These are phyloP conservation scores for Chaetomiaceae sp. DNA, from an alignment of 2,329 filamentous ascomycete species.

Conservation along the genomic window DNA sequence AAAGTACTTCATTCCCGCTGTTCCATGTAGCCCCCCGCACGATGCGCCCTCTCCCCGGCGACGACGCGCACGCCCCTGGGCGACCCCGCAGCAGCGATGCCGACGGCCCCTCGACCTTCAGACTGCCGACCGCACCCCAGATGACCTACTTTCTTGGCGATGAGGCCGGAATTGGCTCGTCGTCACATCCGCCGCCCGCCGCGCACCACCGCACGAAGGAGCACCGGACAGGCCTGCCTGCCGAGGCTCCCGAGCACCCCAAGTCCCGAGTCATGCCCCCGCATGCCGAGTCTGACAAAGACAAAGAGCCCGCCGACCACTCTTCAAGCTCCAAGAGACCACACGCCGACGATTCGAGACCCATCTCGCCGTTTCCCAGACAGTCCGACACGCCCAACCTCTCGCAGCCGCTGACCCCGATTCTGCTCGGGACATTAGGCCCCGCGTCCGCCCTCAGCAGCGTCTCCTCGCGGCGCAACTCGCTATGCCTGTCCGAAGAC, in stretches of 20 bases:
- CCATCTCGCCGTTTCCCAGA: slow-evolving; percentile 20
- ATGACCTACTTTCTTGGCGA: slow-evolving; percentile 49
- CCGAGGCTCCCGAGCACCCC: background rate
- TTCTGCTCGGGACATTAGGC: slow-evolving; percentile 36
- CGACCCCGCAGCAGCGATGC: slow-evolving; percentile 35
- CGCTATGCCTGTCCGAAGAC: slow-evolving; percentile 43
- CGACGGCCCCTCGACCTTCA: slow-evolving; percentile 32
- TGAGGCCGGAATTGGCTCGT: slow-evolving; percentile 41
- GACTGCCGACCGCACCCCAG: slow-evolving; percentile 33
- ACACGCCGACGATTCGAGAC: slow-evolving; percentile 7
- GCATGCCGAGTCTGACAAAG: slow-evolving; percentile 8
- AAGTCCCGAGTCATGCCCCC: slow-evolving; percentile 9
- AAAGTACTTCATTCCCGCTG: background rate
- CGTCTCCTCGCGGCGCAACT: slow-evolving; percentile 46
- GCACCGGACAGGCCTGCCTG: background rate
- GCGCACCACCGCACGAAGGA: slow-evolving; percentile 24
- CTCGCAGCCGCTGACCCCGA: slow-evolving; percentile 42
- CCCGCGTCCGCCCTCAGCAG: slow-evolving; percentile 41
- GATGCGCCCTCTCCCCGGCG: slow-evolving; percentile 31
- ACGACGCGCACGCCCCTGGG: slow-evolving; percentile 38
- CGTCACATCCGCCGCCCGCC: slow-evolving; percentile 16
- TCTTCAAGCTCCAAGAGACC: slow-evolving; percentile 11
- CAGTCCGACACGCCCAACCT: slow-evolving; percentile 22
- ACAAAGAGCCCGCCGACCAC: slow-evolving; percentile 3
- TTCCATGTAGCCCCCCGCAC: slow-evolving; percentile 13